A percentile compares a stretch with the other conserved stretches of the same genome.
These are phyloP conservation scores for Adansonia gregorii DNA, from an alignment of 441 rosid species.

Conservation along the genomic window DNA sequence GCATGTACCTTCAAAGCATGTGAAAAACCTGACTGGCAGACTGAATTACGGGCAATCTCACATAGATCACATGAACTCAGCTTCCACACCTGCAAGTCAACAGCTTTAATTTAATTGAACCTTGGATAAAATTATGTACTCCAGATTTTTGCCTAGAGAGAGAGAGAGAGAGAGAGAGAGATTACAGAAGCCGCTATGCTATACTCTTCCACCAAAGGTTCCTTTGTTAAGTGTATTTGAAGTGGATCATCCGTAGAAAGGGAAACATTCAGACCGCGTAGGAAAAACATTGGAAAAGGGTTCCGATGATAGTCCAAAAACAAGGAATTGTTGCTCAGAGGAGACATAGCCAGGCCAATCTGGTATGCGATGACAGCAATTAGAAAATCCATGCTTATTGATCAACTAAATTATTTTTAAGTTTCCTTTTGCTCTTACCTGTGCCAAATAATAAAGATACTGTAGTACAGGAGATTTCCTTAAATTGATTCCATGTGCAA, in stretches of 20 bases:
- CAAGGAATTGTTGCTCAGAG: constrained; percentile 97
- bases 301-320: constrained; percentile 95
- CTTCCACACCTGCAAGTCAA: constrained; percentile 82
- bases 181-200: constrained; percentile 99
- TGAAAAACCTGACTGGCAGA: constrained; percentile 96
- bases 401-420: not conserved
- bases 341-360: constrained; percentile 99
- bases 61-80: constrained; percentile 98
- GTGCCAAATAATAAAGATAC: constrained; percentile 94
- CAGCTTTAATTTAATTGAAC: constrained; percentile 19
- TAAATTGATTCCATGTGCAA: constrained; percentile 97
- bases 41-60: constrained; percentile 98
- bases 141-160: not conserved
- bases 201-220: constrained; percentile 97
- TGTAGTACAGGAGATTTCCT: constrained; percentile 99
- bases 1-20: constrained; percentile 87
- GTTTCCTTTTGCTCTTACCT: constrained; percentile 47
- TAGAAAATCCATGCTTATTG: constrained; percentile 27
- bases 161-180: constrained; percentile 26
- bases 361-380: constrained; percentile 36
- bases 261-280: constrained; percentile 94
- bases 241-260: constrained; percentile 99
- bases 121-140: not conserved
- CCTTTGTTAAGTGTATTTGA: constrained; percentile 97
- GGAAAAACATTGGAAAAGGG: constrained; percentile 90